These are phyloP conservation scores for Umbelopsis sp. DNA, from an alignment of 192 early-diverging fungal species.

Conservation along the genomic window DNA sequence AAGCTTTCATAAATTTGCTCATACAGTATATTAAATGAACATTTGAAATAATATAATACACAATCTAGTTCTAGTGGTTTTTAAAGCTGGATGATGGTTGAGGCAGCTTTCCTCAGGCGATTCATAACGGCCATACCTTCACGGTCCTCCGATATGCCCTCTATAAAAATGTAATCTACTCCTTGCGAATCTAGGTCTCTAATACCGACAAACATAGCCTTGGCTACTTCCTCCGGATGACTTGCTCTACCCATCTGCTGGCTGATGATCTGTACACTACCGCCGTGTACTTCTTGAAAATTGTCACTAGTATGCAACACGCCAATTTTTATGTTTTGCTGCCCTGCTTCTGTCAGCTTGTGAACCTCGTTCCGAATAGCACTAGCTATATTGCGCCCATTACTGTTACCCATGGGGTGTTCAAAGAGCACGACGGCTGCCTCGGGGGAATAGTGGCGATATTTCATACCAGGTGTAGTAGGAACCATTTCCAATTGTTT, in stretches of 20 bases:
- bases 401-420: background rate
- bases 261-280: background rate
- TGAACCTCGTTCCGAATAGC: constrained; percentile 33
- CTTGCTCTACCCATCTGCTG: constrained; percentile 43
- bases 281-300: background rate
- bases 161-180: constrained; percentile 81
- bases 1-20: background rate
- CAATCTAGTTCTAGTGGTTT: background rate
- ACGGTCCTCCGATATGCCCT: constrained; percentile 85
- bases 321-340: constrained; percentile 25
- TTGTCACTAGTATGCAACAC: constrained; percentile 35
- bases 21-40: too few species aligned
- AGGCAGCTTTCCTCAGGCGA: constrained; percentile 87
- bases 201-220: constrained; percentile 78
- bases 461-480: constrained; percentile 99
- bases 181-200: constrained; percentile 72
- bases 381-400: constrained; percentile 22
- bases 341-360: constrained; percentile 17
- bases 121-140: constrained; percentile 99
- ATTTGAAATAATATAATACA: background rate
- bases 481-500: constrained; percentile 73
- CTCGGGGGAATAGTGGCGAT: constrained; percentile 94
- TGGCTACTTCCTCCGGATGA: constrained; percentile 66
- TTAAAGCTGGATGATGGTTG: constrained; percentile 46
- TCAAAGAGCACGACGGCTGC: constrained; percentile 83